Conservation (phyloP, 768 basidiomycete genomes). For the Tylopilus felleus region DNA sequence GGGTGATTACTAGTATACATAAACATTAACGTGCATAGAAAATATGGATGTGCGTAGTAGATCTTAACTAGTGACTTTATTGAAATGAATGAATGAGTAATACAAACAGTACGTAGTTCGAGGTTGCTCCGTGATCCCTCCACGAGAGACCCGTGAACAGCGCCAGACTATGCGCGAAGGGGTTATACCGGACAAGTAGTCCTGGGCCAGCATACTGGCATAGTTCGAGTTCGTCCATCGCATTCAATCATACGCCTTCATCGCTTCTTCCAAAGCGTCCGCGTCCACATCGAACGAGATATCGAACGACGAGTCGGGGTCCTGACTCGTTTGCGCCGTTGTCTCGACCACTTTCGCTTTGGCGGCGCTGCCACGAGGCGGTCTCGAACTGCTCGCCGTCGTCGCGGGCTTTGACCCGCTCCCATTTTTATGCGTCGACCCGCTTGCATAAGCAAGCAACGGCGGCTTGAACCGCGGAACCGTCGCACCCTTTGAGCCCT, state of each 20-base stretch:
- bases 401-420: not conserved
- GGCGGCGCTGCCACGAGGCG: not conserved
- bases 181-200: too few species aligned
- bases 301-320: constrained; percentile 32
- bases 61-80: too few species aligned
- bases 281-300: constrained; percentile 30
- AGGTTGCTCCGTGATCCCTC: too few species aligned
- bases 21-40: not conserved
- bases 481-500: constrained; percentile 12
- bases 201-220: not conserved
- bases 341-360: not conserved
- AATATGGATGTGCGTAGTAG: constrained; percentile 4
- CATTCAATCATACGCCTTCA: constrained; percentile 30
- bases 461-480: constrained; percentile 31
- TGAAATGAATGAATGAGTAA: not conserved
- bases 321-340: not conserved
- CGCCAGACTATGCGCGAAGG: not conserved
- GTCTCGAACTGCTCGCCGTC: not conserved
- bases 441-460: constrained; percentile 8
- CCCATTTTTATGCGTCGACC: not conserved
- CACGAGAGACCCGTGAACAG: not conserved
- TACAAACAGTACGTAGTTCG: too few species aligned
- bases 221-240: not conserved
- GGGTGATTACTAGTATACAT: too few species aligned
- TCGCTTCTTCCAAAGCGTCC: constrained; percentile 30